Evolutionary conservation across 2,329 filamentous ascomycete genomes (phyloP), one percentile per base, ranked within the genome.

Genomic region (Calonectria henricotiae): DNA sequence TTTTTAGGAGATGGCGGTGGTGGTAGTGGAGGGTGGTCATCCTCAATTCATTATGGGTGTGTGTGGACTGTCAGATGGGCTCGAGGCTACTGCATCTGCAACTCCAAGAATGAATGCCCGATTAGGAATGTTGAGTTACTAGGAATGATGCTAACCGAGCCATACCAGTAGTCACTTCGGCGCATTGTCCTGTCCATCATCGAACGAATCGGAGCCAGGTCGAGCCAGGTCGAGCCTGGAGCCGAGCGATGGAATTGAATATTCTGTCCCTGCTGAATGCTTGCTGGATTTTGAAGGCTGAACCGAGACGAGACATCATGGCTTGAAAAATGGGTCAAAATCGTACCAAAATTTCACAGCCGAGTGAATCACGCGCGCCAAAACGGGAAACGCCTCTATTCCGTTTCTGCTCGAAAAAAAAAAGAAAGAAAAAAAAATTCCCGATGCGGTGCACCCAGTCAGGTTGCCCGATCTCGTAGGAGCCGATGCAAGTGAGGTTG

Each of bases 401-500:
- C 51, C 35, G 51, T 15, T 58, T 58, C 20, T 39, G 51, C 23
- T n/a, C 20, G 35, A 20, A 25, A 39, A 32, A 32, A 17, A 58
- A 39, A 37, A 37, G 17, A 58, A 47, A 15, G 15, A 27, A 8
- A 49, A 30, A 30, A 5, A 7, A 7, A 30, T 30, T 4, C 27
- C 7, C 20, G 32, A 11, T 37, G 35, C 32, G 5, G 20, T 37
- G 51, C 35, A 23, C 51, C 35, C 51, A 58, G 23, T 20, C 51
- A 58, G 23, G 37, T 58, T 30, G 17, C 51, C 51, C 20, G 51
- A 58, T 58, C 51, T 58, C 35, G 51, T 17, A 58, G 51, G 51
- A 58, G 51, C 51, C 51, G 51, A 25, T 35, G 20, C 51, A 37
- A 37, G 51, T 58, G 51, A 58, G 51, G 51, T 58, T 11, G 51